phyloP scores from a whole-genome alignment of 768 basidiomycete genomes.

The Neoboletus brunneissimus region DNA sequence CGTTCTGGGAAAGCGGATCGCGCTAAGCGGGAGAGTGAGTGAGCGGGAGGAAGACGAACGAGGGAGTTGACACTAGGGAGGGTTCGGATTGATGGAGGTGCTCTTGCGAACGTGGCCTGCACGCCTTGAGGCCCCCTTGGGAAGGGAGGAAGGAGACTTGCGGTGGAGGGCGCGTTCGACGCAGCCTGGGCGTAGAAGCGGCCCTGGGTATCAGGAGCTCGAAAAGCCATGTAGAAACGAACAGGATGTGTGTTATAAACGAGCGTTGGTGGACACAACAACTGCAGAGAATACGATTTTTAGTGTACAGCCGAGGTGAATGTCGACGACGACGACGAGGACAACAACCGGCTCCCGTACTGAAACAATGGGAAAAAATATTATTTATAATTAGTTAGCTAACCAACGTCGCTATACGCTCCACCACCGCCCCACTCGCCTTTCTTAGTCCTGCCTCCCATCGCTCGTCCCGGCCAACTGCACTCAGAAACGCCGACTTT shows the following conservation, averaged over 20 bases:
- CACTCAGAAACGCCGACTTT: constrained; percentile 41
- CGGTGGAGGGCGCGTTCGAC: constrained; percentile 47
- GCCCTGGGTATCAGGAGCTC: constrained; percentile 38
- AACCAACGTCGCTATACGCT: constrained; percentile 44
- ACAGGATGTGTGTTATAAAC: constrained; percentile 14
- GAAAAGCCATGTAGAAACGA: constrained; percentile 19
- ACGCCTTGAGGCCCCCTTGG: constrained; percentile 31
- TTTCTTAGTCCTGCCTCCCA: constrained; percentile 35
- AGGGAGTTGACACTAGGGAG: constrained; percentile 40
- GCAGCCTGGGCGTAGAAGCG: constrained; percentile 40
- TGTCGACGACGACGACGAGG: constrained; percentile 1
- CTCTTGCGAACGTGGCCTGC: constrained; percentile 44
- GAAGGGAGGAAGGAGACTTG: constrained; percentile 47
- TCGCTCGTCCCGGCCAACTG: constrained; percentile 30
- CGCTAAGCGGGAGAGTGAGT: not conserved
- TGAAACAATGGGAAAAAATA: not conserved
- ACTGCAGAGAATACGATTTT: not conserved
- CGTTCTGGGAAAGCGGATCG: constrained; percentile 28
- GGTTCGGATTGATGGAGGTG: constrained; percentile 36
- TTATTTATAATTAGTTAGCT: not conserved
- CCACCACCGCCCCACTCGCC: constrained; percentile 49
- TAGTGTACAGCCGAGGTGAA: not conserved
- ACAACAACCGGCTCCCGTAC: not conserved
- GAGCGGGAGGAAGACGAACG: constrained; percentile 31
- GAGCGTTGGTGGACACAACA: constrained; percentile 8